A percentile compares a stretch with the other conserved stretches of the same genome.
These are phyloP conservation scores for Mycena metata DNA, from an alignment of 768 basidiomycete genomes.

Conservation along the genomic window DNA sequence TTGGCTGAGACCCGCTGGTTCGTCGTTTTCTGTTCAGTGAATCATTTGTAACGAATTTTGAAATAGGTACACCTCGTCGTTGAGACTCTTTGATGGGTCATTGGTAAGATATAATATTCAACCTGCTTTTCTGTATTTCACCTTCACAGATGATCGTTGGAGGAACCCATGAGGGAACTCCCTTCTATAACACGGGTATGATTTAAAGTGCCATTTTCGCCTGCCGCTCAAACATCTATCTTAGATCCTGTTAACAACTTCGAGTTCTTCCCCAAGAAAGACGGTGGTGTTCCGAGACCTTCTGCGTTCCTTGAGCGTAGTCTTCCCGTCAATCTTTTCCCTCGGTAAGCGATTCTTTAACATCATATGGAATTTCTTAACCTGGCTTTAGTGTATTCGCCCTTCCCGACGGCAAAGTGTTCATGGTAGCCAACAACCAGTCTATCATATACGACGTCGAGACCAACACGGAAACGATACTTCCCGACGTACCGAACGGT, in stretches of 20 bases:
- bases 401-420: conserved; percentile 64
- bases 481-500: conserved; percentile 51
- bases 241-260: conserved; percentile 53
- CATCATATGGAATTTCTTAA: too few species aligned
- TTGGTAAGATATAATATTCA: conserved; percentile 34
- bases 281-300: conserved; percentile 53
- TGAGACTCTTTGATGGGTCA: conserved; percentile 60
- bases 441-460: conserved; percentile 53
- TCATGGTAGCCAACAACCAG: conserved; percentile 53
- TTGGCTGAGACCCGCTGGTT: conserved; percentile 70
- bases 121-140: background rate
- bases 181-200: conserved; percentile 38
- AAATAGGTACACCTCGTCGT: conserved; percentile 55
- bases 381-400: conserved; percentile 49
- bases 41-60: background rate
- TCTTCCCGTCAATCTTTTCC: conserved; percentile 69
- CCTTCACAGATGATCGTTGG: conserved; percentile 27
- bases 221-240: background rate
- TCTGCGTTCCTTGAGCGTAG: conserved; percentile 65
- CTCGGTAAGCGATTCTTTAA: conserved; percentile 47
- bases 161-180: conserved; percentile 50
- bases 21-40: background rate
- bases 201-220: background rate
- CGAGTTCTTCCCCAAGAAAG: conserved; percentile 68
- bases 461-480: conserved; percentile 41